A percentile compares a stretch with the other conserved stretches of the same genome.
phyloP scores from a whole-genome alignment of 1,139 yeast species.

The Trichomonascaceae sp. region DNA sequence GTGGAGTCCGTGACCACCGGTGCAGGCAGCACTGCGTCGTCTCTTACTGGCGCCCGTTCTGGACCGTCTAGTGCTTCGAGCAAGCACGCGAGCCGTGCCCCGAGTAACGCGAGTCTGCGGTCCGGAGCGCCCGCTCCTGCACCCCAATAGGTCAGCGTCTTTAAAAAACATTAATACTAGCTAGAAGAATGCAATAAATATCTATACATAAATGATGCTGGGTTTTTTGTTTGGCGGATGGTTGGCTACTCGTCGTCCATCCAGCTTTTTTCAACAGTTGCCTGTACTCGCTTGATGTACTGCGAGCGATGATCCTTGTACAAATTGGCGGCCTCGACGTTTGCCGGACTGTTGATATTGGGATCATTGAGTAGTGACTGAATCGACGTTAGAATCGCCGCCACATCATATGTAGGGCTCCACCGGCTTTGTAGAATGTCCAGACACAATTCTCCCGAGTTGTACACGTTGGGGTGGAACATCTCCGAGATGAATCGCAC shows the following conservation, averaged over 20 bases:
- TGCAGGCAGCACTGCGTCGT: too few species aligned
- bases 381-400: constrained; percentile 77
- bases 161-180: too few species aligned
- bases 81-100: not conserved
- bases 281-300: constrained; percentile 80
- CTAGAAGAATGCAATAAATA: too few species aligned
- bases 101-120: too few species aligned
- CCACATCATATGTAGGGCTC: constrained; percentile 98
- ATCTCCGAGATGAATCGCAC: constrained; percentile 85
- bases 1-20: too few species aligned
- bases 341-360: constrained; percentile 92
- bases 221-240: too few species aligned
- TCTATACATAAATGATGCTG: too few species aligned
- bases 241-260: constrained; percentile 1
- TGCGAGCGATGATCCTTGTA: constrained; percentile 92
- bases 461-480: constrained; percentile 98
- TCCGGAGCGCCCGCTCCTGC: too few species aligned
- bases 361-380: constrained; percentile 90
- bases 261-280: constrained; percentile 63
- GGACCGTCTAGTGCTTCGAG: not conserved
- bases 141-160: too few species aligned
- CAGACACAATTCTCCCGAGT: constrained; percentile 87
- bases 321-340: constrained; percentile 93
- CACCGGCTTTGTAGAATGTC: constrained; percentile 94
- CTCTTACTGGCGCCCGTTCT: too few species aligned